phyloP scores from a whole-genome alignment of 2,329 filamentous ascomycete genomes.

The Pestalotiopsis sp. region DNA sequence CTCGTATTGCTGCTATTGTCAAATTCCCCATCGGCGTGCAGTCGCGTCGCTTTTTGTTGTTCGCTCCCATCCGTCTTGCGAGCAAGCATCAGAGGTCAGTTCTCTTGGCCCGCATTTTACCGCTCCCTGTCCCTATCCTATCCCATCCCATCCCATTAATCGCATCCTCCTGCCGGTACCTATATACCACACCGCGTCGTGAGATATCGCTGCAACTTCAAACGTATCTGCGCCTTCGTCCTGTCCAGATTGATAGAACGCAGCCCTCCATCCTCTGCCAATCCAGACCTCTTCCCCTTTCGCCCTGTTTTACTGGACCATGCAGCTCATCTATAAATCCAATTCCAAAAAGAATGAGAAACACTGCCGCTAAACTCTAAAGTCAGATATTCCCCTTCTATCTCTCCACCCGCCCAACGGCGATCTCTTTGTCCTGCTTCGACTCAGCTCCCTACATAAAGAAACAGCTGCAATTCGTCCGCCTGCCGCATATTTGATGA shows the following conservation, averaged over 20 bases:
- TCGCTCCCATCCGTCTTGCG: background rate
- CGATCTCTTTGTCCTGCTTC: background rate
- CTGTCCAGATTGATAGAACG: background rate
- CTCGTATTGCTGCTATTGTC: background rate
- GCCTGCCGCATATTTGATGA: conserved; percentile 28
- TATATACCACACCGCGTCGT: background rate
- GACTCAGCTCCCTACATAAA: background rate
- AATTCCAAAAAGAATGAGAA: background rate
- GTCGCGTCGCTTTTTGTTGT: background rate
- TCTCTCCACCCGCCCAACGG: conserved; percentile 17
- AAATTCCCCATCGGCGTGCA: background rate
- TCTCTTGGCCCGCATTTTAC: background rate
- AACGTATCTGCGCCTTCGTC: background rate
- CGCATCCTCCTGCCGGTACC: background rate
- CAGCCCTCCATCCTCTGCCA: background rate
- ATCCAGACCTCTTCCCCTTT: background rate
- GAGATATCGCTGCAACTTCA: background rate
- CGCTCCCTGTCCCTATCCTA: background rate
- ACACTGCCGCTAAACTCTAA: conserved; percentile 21
- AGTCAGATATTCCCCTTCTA: conserved; percentile 16
- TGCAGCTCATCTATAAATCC: background rate
- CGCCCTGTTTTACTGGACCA: background rate
- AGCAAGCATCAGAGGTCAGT: background rate
- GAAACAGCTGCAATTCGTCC: conserved; percentile 1
- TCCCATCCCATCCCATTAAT: background rate